phyloP scores from a whole-genome alignment of 345 rosid genomes.

The Brassica nigra region DNA sequence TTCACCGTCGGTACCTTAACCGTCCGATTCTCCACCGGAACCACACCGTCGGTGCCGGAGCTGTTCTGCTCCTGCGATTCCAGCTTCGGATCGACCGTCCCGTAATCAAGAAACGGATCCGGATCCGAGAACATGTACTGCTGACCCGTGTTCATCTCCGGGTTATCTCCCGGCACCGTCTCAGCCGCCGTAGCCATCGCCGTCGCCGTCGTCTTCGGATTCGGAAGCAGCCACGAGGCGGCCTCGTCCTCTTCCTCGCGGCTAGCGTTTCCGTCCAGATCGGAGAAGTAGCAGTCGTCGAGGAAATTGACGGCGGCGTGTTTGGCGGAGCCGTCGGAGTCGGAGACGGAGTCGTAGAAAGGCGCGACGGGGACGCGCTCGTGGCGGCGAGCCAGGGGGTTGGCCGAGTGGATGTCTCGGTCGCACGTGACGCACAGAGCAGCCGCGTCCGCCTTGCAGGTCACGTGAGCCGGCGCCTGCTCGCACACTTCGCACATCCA shows the following conservation, averaged over 20 bases:
- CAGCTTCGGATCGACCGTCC: conserved; percentile 59
- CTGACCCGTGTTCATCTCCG: conserved; percentile 66
- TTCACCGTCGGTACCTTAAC: conserved; percentile 45
- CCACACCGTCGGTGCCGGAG: conserved; percentile 86
- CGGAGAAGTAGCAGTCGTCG: conserved; percentile 59
- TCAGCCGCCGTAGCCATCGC: not conserved
- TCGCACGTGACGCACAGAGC: conserved; percentile 93
- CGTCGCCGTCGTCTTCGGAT: conserved; percentile 50
- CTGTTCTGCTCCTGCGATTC: conserved; percentile 74
- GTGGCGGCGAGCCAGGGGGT: conserved; percentile 89
- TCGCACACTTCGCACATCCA: conserved; percentile 96
- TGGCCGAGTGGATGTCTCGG: conserved; percentile 96
- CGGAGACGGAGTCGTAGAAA: conserved; percentile 59
- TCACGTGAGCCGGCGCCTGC: conserved; percentile 96
- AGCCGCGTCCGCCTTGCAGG: conserved; percentile 98
- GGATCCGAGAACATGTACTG: conserved; percentile 65
- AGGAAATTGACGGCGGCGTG: conserved; percentile 54
- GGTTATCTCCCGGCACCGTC: conserved; percentile 41
- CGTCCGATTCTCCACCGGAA: conserved; percentile 61
- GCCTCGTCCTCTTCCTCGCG: conserved; percentile 84
- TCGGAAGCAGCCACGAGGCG: conserved; percentile 88
- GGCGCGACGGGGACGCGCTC: conserved; percentile 84
- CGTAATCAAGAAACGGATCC: conserved; percentile 79
- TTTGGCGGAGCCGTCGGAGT: conserved; percentile 43
- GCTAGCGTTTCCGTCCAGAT: conserved; percentile 49